Evolutionary conservation across 768 basidiomycete genomes (phyloP), one percentile per base, ranked within the genome.

Genomic region (Sporobolomyces phaffii): DNA sequence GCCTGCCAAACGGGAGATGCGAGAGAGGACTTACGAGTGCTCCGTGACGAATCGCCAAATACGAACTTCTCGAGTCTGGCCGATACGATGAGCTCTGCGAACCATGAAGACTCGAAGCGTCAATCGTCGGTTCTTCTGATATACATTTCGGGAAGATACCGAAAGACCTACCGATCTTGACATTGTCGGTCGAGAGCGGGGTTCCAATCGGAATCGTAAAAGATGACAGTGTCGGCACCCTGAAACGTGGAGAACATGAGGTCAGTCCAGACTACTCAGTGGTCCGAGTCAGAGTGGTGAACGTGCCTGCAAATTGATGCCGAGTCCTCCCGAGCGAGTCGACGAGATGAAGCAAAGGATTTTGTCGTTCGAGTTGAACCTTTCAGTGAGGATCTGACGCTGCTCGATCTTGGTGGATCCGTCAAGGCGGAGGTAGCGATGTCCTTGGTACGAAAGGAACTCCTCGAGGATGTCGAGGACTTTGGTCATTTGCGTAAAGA

Each of bases 401-500:
- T 97, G 90, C 78, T 96, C 93, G 64, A 96, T 90, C 78, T 89
- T 92, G 60, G 93, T 98, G 44, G 90, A 87, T 3, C 93, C 93
- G 75, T 98, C 93, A 38, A 98, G 80, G n/a, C 93, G 84, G 24
- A 94, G 83, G 77, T 98, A 98, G 15, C 93, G 83, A 76, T 93
- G 89, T 0, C 93, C 93, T 75, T 92, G 91, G 62, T 91, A 86
- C 73, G 88, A 93, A 64, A 97, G 82, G 77, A 91, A 98, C 22
- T 87, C 86, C 76, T 97, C 93, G 58, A 98, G 83, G 65, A 98
- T 90, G 76, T 98, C 93, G 64, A 98, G 82, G 36, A 98, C 87
- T 65, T 83, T 83, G 34, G 93, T 94, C 93, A 97, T 97, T 74
- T 98, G 93, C 0, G 93, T 97, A 78, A 98, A 98, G 69, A 98